A percentile compares a stretch with the other conserved stretches of the same genome.
Conservation (phyloP, 768 basidiomycete species). For the Fibroporia radiculosa region DNA sequence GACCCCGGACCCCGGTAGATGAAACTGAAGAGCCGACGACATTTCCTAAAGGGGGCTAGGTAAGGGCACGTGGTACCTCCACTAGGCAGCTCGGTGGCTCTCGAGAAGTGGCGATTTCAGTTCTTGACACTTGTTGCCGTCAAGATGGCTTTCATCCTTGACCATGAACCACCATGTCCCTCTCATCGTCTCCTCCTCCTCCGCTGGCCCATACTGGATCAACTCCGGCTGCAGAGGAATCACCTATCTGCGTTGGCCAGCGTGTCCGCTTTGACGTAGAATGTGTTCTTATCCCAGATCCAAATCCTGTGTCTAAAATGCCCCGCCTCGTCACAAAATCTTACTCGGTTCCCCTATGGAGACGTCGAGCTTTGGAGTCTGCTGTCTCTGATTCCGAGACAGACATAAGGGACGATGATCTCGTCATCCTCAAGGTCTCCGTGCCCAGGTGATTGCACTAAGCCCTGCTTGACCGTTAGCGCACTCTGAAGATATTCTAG, state of each 20-base stretch:
- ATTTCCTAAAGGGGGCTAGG: too few species aligned
- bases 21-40: too few species aligned
- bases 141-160: too few species aligned
- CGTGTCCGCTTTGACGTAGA: slow-evolving; percentile 64
- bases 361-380: slow-evolving; percentile 26
- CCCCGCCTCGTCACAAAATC: slow-evolving; percentile 55
- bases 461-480: not conserved
- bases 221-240: not conserved
- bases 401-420: slow-evolving; percentile 29
- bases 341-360: slow-evolving; percentile 65
- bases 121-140: too few species aligned
- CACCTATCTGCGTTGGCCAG: slow-evolving; percentile 10
- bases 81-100: too few species aligned
- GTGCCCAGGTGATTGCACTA: slow-evolving; percentile 48
- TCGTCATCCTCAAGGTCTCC: slow-evolving; percentile 52
- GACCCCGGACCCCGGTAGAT: too few species aligned
- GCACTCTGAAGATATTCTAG: slow-evolving; percentile 8
- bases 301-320: slow-evolving; percentile 30
- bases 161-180: slow-evolving; percentile 7
- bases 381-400: slow-evolving; percentile 15
- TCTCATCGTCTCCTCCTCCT: slow-evolving; percentile 9
- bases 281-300: slow-evolving; percentile 70
- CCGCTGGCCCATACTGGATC: slow-evolving; percentile 5
- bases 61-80: too few species aligned
- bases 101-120: too few species aligned